These are phyloP conservation scores for Leucoagaricus sp. DNA, from an alignment of 1,284 basidiomycete species.

Conservation along the genomic window DNA sequence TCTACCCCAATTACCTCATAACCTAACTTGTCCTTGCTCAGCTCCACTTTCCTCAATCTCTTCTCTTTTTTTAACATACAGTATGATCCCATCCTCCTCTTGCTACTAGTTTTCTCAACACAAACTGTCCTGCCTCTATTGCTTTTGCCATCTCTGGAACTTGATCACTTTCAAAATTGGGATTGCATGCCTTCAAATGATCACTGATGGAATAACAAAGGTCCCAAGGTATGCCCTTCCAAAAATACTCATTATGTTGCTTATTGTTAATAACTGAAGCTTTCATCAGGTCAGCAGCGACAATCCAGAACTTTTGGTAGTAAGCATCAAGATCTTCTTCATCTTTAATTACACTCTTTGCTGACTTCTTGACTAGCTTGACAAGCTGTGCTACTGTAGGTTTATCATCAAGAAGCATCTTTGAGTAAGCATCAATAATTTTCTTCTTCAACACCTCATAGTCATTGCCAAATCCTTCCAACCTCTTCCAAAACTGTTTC, in stretches of 20 bases:
- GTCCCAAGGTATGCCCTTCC: background rate
- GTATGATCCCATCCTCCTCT: background rate
- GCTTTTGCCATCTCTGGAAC: constrained; percentile 3
- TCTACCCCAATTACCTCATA: background rate
- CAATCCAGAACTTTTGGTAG: constrained; percentile 9
- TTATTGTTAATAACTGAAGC: background rate
- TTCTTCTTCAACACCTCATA: constrained; percentile 8
- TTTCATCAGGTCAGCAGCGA: background rate
- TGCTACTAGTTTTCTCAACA: background rate
- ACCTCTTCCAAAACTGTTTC: constrained; percentile 5
- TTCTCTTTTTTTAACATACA: background rate
- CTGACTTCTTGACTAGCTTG: background rate
- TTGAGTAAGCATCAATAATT: constrained; percentile 3
- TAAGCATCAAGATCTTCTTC: constrained; percentile 8
- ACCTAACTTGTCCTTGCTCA: background rate
- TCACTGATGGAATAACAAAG: background rate
- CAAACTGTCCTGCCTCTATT: constrained; percentile 4
- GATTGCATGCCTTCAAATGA: background rate
- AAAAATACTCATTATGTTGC: background rate
- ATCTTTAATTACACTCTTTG: background rate
- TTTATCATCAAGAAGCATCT: background rate
- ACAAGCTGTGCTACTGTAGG: background rate
- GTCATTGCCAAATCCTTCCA: background rate
- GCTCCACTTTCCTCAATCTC: background rate
- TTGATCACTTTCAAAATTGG: background rate